A percentile compares a stretch with the other conserved stretches of the same genome.
Conservation (phyloP, 2,329 filamentous ascomycete genomes). For the Aspergillus ibericus region DNA sequence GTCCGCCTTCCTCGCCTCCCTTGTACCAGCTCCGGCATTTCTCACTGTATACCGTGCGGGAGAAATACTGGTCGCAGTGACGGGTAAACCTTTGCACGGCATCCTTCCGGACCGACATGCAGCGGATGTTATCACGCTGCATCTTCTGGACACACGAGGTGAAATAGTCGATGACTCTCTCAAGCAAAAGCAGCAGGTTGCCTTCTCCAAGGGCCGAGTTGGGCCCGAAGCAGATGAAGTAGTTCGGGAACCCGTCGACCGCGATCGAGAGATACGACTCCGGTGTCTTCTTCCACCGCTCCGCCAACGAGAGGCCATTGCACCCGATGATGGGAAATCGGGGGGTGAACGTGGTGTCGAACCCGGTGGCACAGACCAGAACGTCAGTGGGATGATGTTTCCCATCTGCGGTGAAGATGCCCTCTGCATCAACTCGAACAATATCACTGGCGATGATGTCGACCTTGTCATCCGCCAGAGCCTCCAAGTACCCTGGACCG, state of each 20-base stretch:
- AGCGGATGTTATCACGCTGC: slow-evolving; percentile 36
- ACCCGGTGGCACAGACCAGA: slow-evolving; percentile 42
- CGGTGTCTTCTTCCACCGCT: slow-evolving; percentile 33
- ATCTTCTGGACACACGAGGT: slow-evolving; percentile 37
- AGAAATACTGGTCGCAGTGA: slow-evolving; percentile 38
- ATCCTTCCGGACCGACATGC: slow-evolving; percentile 27
- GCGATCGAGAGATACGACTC: slow-evolving; percentile 39
- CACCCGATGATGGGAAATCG: slow-evolving; percentile 37
- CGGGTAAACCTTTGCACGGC: slow-evolving; percentile 30
- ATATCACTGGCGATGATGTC: slow-evolving; percentile 59
- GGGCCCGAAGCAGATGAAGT: slow-evolving; percentile 36
- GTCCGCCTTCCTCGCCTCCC: slow-evolving; percentile 31
- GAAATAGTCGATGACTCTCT: slow-evolving; percentile 36
- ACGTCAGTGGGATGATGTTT: slow-evolving; percentile 34
- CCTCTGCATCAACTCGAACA: slow-evolving; percentile 34
- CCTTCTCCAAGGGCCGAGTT: slow-evolving; percentile 36
- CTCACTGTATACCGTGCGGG: slow-evolving; percentile 34
- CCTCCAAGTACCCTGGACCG: slow-evolving; percentile 57
- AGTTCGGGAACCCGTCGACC: slow-evolving; percentile 37
- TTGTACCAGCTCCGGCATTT: slow-evolving; percentile 44
- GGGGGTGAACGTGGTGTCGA: slow-evolving; percentile 37
- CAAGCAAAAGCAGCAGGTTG: slow-evolving; percentile 35
- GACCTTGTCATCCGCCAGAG: slow-evolving; percentile 61
- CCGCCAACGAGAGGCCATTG: slow-evolving; percentile 26
- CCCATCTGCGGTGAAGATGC: slow-evolving; percentile 38